Base-by-base conservation (phyloP, 164 flowering plant genomes). In the Amborella trichopoda region DNA sequence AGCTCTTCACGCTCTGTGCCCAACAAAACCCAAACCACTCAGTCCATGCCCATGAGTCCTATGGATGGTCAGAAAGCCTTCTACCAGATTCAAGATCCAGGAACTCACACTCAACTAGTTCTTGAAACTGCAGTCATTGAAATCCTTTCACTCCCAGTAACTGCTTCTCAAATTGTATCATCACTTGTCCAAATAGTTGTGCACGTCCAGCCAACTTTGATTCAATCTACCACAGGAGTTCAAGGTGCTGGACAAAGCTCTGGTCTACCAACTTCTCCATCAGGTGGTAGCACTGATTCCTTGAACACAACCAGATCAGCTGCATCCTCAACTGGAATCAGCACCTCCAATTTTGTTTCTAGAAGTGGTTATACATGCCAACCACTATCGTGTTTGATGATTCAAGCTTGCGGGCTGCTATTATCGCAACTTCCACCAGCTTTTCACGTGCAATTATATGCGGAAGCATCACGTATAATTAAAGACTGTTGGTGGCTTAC, bases 371-470 rank as follows among this genome's bases (percentile, higher is more conserved):
- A 86, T 61, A 68, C 96, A 5, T 80, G 85, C 67, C 94, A 87
- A 52, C 96, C 87, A 55, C 61, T 91, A 23, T 83, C 96, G 34
- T 86, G 98, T 67, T 68, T 91, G 56, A 56, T 93, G 56, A 84
- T 93, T 63, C 99, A 93, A 72, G 91, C 96, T 56, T 84, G 99
- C 63, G 99, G 99, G 24, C 84, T 93, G 40, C 61, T 93, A 40
- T 55, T 93, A 60, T 86, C 99, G 49, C 99, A 87, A 75, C 94
- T 91, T 23, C 99, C 99, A 33, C 75, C 69, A 17, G 99, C 84
- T 33, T 91, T 91, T 69, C 99, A 91, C 36, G 6, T 52, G 25
- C 94, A 84, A 46, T 94, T 91, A 48, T 91, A 91, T 64, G 28
- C 59, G 21, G 96, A 91, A 70, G 78, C 90, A 37, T 65, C 94